Evolutionary conservation across 148 eudicot genomes (phyloP).

Genomic region (Fagopyrum tataricum): DNA sequence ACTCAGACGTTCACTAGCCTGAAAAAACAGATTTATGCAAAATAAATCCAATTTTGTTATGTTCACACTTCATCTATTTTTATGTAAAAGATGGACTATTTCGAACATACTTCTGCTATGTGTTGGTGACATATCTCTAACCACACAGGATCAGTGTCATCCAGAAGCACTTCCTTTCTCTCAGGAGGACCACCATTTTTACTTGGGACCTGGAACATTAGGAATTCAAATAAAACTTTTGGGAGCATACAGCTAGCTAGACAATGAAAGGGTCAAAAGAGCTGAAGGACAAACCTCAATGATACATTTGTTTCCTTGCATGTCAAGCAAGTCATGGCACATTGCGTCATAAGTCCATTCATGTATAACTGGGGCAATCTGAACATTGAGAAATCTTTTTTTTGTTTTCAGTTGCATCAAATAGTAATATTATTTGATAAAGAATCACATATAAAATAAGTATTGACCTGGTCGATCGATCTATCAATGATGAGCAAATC

Average conservation of each 20-base stretch:
- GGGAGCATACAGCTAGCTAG: conserved; percentile 2
- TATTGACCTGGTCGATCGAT: conserved; percentile 77
- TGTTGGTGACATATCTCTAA: conserved; percentile 84
- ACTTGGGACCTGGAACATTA: conserved; percentile 45
- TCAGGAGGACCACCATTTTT: conserved; percentile 79
- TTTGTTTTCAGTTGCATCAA: background rate
- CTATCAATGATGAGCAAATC: conserved; percentile 88
- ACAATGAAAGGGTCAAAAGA: conserved; percentile 12
- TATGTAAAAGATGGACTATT: background rate
- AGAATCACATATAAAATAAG: background rate
- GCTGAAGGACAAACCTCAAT: conserved; percentile 51
- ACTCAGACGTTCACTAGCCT: conserved; percentile 91
- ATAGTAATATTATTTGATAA: background rate
- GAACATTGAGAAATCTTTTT: conserved; percentile 11
- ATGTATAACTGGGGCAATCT: conserved; percentile 98
- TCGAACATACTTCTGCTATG: conserved; percentile 76
- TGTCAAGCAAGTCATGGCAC: conserved; percentile 91
- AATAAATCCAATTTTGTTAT: background rate
- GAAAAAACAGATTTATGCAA: conserved; percentile 21
- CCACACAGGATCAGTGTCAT: conserved; percentile 95
- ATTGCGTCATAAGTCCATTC: conserved; percentile 99
- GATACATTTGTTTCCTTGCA: conserved; percentile 86
- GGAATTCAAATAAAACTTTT: conserved; percentile 14
- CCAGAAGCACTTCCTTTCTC: conserved; percentile 71
- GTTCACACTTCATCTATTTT: background rate